These are phyloP conservation scores for Erodium texanum DNA, from an alignment of 441 rosid genomes.

Conservation along the genomic window DNA sequence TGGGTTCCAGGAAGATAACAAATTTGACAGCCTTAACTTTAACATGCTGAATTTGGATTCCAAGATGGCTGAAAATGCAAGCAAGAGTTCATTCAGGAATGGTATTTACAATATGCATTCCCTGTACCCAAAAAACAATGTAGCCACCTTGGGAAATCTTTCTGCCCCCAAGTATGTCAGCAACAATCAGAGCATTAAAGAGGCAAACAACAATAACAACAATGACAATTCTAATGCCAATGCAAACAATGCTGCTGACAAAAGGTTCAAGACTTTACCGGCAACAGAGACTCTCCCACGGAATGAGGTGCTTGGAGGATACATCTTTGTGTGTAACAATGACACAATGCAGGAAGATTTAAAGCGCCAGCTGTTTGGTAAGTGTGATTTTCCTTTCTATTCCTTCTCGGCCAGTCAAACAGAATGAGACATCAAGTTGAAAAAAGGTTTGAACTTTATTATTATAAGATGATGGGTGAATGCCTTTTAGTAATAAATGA, in stretches of 20 bases:
- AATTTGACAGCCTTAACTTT: conserved; percentile 57
- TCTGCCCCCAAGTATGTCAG: conserved; percentile 55
- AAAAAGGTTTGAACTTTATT: neutral
- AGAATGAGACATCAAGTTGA: neutral
- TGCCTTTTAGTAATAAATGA: neutral
- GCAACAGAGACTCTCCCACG: conserved; percentile 85
- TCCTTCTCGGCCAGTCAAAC: neutral
- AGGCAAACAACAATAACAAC: conserved; percentile 29
- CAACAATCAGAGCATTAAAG: conserved; percentile 47
- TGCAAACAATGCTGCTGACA: conserved; percentile 31
- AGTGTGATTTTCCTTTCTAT: conserved; percentile 10
- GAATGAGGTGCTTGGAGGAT: conserved; percentile 95
- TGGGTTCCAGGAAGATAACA: conserved; percentile 69
- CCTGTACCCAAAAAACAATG: conserved; percentile 55
- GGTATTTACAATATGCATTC: conserved; percentile 51
- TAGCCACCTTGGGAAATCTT: conserved; percentile 34
- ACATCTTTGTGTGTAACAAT: conserved; percentile 93
- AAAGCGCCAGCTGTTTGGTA: conserved; percentile 90
- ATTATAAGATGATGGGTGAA: neutral
- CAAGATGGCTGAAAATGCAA: conserved; percentile 41
- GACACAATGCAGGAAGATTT: conserved; percentile 98
- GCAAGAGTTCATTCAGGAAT: conserved; percentile 46
- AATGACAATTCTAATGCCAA: no score
- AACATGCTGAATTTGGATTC: conserved; percentile 71
- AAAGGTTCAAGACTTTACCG: conserved; percentile 92